Conservation (phyloP, 2,329 filamentous ascomycete genomes). For the Lasiodiplodia hormozganensis region DNA sequence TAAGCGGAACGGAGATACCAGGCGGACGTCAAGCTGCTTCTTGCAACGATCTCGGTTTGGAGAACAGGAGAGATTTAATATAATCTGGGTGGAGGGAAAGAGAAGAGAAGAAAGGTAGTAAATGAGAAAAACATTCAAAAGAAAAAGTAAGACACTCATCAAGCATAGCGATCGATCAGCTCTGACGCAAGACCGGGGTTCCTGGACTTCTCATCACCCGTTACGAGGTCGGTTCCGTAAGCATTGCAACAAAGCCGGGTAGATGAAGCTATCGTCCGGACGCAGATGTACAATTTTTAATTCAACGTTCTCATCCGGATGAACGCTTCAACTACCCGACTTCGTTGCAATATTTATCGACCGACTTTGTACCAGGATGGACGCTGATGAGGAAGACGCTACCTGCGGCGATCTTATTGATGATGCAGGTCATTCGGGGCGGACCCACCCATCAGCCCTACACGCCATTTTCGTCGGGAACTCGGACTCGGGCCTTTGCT, state of each 20-base stretch:
- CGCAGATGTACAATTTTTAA: too few species aligned
- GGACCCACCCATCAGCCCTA: not conserved
- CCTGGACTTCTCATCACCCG: too few species aligned
- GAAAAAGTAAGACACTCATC: too few species aligned
- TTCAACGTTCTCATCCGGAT: too few species aligned
- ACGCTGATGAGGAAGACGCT: not conserved
- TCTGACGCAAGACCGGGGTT: too few species aligned
- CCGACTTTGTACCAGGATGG: too few species aligned
- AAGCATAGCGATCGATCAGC: too few species aligned
- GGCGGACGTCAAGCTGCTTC: not conserved
- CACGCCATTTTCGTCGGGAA: not conserved
- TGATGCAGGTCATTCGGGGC: not conserved
- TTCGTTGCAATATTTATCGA: too few species aligned
- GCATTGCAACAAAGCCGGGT: too few species aligned
- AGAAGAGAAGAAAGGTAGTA: not conserved
- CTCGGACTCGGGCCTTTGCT: not conserved
- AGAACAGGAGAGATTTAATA: not conserved
- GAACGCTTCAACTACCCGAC: too few species aligned
- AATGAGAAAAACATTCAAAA: constrained; percentile 2
- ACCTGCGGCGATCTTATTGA: not conserved
- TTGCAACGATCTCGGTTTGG: not conserved
- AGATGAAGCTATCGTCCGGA: too few species aligned
- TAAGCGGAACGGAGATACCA: constrained; percentile 6
- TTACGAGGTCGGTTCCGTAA: too few species aligned
- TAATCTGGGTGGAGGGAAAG: not conserved